Evolutionary conservation across 441 rosid genomes (phyloP).

Genomic region (Euphorbia celastroides): DNA sequence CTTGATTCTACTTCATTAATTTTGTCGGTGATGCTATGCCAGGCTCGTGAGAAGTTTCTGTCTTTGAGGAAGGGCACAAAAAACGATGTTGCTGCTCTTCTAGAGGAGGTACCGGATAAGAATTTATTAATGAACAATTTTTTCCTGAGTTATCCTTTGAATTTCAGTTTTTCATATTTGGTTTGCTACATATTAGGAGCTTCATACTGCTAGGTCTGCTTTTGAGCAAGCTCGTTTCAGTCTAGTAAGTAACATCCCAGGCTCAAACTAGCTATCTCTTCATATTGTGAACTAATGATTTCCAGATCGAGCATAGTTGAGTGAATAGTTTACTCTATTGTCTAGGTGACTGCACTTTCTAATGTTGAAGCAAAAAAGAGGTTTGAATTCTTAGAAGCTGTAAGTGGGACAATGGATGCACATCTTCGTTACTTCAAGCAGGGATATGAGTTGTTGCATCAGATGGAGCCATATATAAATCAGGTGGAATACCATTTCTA

Average conservation of each 20-base stretch:
- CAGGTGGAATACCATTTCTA: conserved; percentile 51
- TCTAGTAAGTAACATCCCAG: conserved; percentile 50
- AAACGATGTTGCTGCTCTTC: conserved; percentile 59
- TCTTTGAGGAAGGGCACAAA: conserved; percentile 95
- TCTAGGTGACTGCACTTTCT: conserved; percentile 85
- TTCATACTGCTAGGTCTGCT: conserved; percentile 76
- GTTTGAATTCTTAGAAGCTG: conserved; percentile 97
- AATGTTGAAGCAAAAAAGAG: conserved; percentile 97
- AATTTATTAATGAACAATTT: conserved; percentile 8
- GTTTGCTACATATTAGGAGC: conserved; percentile 58
- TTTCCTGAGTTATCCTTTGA: conserved; percentile 7
- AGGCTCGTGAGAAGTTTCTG: conserved; percentile 98
- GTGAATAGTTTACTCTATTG: conserved; percentile 14
- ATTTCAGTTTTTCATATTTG: conserved; percentile 15
- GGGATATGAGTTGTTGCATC: conserved; percentile 97
- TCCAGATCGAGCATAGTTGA: neutral
- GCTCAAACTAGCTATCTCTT: conserved; percentile 3
- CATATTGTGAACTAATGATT: neutral
- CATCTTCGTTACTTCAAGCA: conserved; percentile 99
- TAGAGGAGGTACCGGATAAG: conserved; percentile 70
- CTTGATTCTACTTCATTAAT: conserved; percentile 3
- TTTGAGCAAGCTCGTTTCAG: conserved; percentile 97
- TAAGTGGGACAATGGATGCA: conserved; percentile 99
- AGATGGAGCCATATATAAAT: conserved; percentile 98
- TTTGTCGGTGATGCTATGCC: neutral